Base-by-base conservation (phyloP, 805 yeast genomes). In the Schizosaccharomyces osmophilus region DNA sequence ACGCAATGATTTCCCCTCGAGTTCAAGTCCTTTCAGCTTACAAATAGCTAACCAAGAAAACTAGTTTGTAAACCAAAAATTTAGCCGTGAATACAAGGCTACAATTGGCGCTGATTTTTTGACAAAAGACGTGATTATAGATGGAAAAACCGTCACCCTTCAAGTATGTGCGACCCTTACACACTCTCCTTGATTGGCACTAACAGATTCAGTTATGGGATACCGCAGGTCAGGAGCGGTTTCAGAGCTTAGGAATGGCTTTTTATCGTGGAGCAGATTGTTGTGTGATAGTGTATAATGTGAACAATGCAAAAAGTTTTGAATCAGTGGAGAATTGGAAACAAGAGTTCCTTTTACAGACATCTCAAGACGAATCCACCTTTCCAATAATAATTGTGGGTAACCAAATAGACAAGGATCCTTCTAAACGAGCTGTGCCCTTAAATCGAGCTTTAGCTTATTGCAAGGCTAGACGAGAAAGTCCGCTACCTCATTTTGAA, bases 251-350 rank as follows among this genome's bases (percentile, higher is more conserved):
- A 64, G 97, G 97, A 17, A 97, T 90, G 58, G 97, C 97, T 0
- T 90, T 90, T 71, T 90, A 93, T 72, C 78, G 98, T 68, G 97
- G 97, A 45, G 95, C 97, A 0, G 97, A 93, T 72, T 93, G 97
- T 73, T 93, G 97, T 74, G 96, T 90, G 9, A 77, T 90, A 63
- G 95, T 93, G 66, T 90, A 85, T 71, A 97, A 90, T 70, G 97
- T 93, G 60, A 90, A 95, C 64, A 90, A 90, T 73, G 84, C 86
- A 64, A 89, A 90, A 73, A 85, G 95, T 5, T 87, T 90, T 73
- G 95, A 90, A 70, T 84, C 84, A 67, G 77, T 93, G 64, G 82
- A 85, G 60, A 79, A 85, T 62, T 90, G 97, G 97, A 83, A 88
- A 69, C 97, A 90, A 72, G 97, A 90, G 74, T 90, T 90, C 70